Evolutionary conservation across 2,329 filamentous ascomycete species (phyloP).

Genomic region (Colletotrichum graminicola): DNA sequence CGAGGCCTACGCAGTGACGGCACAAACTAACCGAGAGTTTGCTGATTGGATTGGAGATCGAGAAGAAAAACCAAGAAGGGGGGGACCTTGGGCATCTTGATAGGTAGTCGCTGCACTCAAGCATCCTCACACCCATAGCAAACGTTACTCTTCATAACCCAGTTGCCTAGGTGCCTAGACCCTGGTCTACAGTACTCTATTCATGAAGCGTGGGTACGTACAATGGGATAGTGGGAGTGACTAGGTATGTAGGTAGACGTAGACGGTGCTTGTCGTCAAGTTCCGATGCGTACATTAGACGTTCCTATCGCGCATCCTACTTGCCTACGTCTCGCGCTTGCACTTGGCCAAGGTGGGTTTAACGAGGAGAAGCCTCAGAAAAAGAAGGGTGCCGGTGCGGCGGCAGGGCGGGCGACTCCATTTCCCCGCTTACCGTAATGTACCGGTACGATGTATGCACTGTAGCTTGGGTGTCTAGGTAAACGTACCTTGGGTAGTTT

Average conservation of each 20-base stretch:
- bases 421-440: neutral
- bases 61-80: neutral
- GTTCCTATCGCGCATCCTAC: too few species aligned
- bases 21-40: neutral
- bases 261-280: neutral
- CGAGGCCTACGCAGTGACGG: neutral
- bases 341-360: neutral
- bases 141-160: neutral
- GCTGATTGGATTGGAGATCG: neutral
- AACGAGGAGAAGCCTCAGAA: slow-evolving; percentile 16
- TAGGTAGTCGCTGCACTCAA: too few species aligned
- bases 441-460: too few species aligned
- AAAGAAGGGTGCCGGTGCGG: slow-evolving; percentile 26
- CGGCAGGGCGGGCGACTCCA: slow-evolving; percentile 24
- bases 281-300: neutral
- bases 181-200: neutral
- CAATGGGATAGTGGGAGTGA: neutral
- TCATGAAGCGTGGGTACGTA: neutral
- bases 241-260: too few species aligned
- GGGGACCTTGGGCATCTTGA: neutral
- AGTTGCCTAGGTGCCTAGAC: neutral
- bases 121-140: neutral
- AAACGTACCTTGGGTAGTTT: neutral
- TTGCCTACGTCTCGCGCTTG: neutral
- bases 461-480: too few species aligned